Evolutionary conservation across 805 yeast species (phyloP).

Genomic region (Myxozyma kluyveri): DNA sequence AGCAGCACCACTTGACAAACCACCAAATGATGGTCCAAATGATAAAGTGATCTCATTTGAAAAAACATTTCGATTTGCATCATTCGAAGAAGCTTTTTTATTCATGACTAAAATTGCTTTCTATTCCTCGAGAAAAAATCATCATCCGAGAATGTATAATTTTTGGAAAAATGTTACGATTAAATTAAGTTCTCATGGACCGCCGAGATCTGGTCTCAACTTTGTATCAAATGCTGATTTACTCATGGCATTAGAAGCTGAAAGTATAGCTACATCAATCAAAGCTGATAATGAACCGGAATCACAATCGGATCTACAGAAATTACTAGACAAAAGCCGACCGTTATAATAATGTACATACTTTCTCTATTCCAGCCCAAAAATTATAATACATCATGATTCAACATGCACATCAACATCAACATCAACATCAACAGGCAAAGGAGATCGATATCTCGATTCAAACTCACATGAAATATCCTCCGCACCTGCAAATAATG

Average conservation of each 20-base stretch:
- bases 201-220: not conserved
- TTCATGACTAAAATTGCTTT: conserved; percentile 21
- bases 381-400: too few relatives aligned
- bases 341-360: too few relatives aligned
- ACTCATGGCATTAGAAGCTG: conserved; percentile 9
- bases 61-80: conserved; percentile 8
- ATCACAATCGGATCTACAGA: not conserved
- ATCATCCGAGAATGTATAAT: conserved; percentile 22
- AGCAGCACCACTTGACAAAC: not conserved
- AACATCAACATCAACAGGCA: not conserved
- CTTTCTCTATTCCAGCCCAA: too few relatives aligned
- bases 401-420: not conserved
- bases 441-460: not conserved
- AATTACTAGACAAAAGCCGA: not conserved
- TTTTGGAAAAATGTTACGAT: conserved; percentile 18
- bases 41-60: conserved; percentile 2
- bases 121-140: conserved; percentile 14
- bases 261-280: conserved; percentile 1
- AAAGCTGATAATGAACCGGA: not conserved
- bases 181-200: conserved; percentile 7
- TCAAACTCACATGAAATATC: not conserved
- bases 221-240: conserved; percentile 6
- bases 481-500: conserved; percentile 13
- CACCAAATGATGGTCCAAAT: not conserved
- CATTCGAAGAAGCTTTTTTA: conserved; percentile 21